Evolutionary conservation across 179 eudicot species (phyloP), one percentile per base, ranked within the genome.

Genomic region (Carnegiea gigantea): DNA sequence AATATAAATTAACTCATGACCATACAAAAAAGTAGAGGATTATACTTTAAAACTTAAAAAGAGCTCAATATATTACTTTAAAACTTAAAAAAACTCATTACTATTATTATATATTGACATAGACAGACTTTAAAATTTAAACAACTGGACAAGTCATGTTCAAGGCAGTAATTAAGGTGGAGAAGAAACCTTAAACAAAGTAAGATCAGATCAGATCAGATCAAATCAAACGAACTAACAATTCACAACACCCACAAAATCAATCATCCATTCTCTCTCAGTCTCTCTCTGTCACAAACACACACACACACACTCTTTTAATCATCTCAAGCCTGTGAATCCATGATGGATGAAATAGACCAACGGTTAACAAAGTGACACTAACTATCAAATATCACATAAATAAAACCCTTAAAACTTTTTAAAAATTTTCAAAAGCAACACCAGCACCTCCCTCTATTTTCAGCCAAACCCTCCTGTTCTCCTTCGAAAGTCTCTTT

Each of bases 281-380:
- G 9, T 40, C 36, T 33, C 36, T 33, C 36, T 1, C 36, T 1
- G 3, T 1, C 36, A 33, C 36, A 33, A 33, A 3, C 36, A 33
- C 36, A 33, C 36, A 48, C 36, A 33, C 36, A 33, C 36, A 33
- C 36, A 1, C 43, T 75, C 62, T 43, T 73, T 30, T 49, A 80
- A 28, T 13, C 48, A 64, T 11, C 24, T 33, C 36, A 33, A 33
- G 36, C 3, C 36, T 1, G 36, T 13, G 7, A 83, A 36, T 13
- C 73, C 70, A 79, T 40, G 81, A 79, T 49, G 77, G 78, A 57
- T 57, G 76, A 81, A 81, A 88, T 75, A 43, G 81, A 84, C 92
- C 94, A 86, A 65, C 88, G 89, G 92, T 82, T 85, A 91, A 90
- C 87, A 85, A 79, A 83, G 64, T 87, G 92, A 67, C 73, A 84